Percentiles rank a stretch among this genome's conserved stretches.
Evolutionary conservation across 305 asterid genomes (phyloP).

Genomic region (Solanum hybrid): DNA sequence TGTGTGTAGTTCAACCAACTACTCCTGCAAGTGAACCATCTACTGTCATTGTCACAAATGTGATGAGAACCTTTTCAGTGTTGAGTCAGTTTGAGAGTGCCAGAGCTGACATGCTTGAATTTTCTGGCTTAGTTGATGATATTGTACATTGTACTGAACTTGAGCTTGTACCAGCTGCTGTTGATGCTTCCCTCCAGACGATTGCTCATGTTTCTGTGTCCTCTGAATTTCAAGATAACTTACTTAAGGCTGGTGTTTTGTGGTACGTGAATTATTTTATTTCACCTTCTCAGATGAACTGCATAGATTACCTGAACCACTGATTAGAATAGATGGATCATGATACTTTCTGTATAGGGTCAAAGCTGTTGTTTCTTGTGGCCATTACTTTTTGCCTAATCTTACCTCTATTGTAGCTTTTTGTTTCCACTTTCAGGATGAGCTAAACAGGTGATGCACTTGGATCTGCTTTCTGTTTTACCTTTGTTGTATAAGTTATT

Average conservation of each 20-base stretch:
- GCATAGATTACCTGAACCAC: slow-evolving; percentile 1
- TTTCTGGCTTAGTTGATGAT: slow-evolving; percentile 83
- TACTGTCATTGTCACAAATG: slow-evolving; percentile 67
- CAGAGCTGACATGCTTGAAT: slow-evolving; percentile 69
- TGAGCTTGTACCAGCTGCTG: slow-evolving; percentile 78
- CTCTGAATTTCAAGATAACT: slow-evolving; percentile 68
- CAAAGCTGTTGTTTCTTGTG: neutral
- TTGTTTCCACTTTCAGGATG: neutral
- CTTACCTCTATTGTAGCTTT: neutral
- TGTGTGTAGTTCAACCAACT: slow-evolving; percentile 90
- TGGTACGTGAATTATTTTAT: slow-evolving; percentile 46
- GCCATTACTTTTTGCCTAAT: neutral
- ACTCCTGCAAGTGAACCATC: slow-evolving; percentile 82
- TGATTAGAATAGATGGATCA: neutral
- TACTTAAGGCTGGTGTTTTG: slow-evolving; percentile 79
- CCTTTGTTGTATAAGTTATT: neutral
- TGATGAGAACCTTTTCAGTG: slow-evolving; percentile 79
- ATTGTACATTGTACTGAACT: slow-evolving; percentile 91
- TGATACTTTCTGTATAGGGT: neutral
- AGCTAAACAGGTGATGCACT: neutral
- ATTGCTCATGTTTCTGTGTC: slow-evolving; percentile 79
- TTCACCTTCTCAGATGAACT: neutral
- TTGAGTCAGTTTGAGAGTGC: slow-evolving; percentile 93
- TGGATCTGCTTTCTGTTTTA: neutral
- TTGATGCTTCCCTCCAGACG: slow-evolving; percentile 88